Evolutionary conservation across 1,284 basidiomycete species (phyloP).

Genomic region (Rhodotorula sp.): DNA sequence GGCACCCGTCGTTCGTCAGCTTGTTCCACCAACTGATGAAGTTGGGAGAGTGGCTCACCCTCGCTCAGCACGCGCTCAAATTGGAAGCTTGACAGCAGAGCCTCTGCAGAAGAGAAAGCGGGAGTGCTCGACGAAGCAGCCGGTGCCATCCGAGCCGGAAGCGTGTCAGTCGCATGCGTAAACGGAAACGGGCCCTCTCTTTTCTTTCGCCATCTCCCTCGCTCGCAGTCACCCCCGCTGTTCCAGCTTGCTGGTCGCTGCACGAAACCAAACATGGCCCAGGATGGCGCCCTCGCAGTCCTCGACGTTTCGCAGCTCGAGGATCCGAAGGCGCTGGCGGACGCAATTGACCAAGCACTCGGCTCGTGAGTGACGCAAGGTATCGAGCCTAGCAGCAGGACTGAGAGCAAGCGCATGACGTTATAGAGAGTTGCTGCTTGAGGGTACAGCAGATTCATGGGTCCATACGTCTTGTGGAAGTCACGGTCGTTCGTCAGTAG

Average conservation of each 20-base stretch:
- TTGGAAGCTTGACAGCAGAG: conserved; percentile 51
- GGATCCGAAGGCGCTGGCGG: conserved; percentile 19
- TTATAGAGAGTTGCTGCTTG: background rate
- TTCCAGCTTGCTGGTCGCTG: no score
- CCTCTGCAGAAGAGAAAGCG: conserved; percentile 13
- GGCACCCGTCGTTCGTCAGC: background rate
- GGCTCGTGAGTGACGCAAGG: background rate
- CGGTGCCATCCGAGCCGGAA: conserved; percentile 7
- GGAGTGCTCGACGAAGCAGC: background rate
- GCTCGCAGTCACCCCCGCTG: background rate
- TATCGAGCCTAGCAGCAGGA: no score
- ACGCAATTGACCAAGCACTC: conserved; percentile 17
- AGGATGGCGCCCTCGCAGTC: conserved; percentile 14
- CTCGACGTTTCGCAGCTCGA: conserved; percentile 22
- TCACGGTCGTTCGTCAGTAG: background rate
- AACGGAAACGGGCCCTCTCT: background rate
- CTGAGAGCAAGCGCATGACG: no score
- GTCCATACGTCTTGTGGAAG: background rate
- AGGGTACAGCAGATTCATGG: background rate
- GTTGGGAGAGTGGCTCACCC: conserved; percentile 48
- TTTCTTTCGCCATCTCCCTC: background rate
- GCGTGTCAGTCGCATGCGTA: background rate
- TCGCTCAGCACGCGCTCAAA: conserved; percentile 63
- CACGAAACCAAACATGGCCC: background rate
- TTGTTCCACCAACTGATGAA: background rate